A percentile compares a stretch with the other conserved stretches of the same genome.
Evolutionary conservation across 2,329 filamentous ascomycete species (phyloP).

Genomic region (Neonectria coccinea): DNA sequence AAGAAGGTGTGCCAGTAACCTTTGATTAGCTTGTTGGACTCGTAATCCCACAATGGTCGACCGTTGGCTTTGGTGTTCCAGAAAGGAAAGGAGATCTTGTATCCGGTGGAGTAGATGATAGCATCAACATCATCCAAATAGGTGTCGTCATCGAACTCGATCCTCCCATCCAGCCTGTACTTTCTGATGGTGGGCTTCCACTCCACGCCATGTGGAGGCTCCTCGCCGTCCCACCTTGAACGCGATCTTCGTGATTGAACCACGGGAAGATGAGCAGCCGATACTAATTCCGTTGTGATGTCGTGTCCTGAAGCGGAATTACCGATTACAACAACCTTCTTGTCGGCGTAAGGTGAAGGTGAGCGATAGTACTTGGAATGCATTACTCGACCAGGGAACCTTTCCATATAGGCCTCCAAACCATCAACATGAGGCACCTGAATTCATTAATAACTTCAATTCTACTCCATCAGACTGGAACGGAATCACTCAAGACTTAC

Average conservation of each 20-base stretch:
- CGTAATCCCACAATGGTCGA: conserved; percentile 63
- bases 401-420: conserved; percentile 53
- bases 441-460: neutral
- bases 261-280: conserved; percentile 56
- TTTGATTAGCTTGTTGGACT: conserved; percentile 54
- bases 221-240: conserved; percentile 62
- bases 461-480: neutral
- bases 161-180: conserved; percentile 55
- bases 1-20: conserved; percentile 67
- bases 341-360: conserved; percentile 47
- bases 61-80: conserved; percentile 62
- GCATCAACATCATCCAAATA: conserved; percentile 52
- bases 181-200: conserved; percentile 66
- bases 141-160: conserved; percentile 57
- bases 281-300: conserved; percentile 52
- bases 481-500: conserved; percentile 48
- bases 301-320: conserved; percentile 60
- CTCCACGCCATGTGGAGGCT: conserved; percentile 59
- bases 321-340: conserved; percentile 55
- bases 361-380: conserved; percentile 62
- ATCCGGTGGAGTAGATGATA: conserved; percentile 59
- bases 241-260: conserved; percentile 64
- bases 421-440: conserved; percentile 61
- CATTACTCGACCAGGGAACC: conserved; percentile 54
- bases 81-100: conserved; percentile 58